Conservation (phyloP, 208 protist species). For the Leishmania aethiopica region DNA sequence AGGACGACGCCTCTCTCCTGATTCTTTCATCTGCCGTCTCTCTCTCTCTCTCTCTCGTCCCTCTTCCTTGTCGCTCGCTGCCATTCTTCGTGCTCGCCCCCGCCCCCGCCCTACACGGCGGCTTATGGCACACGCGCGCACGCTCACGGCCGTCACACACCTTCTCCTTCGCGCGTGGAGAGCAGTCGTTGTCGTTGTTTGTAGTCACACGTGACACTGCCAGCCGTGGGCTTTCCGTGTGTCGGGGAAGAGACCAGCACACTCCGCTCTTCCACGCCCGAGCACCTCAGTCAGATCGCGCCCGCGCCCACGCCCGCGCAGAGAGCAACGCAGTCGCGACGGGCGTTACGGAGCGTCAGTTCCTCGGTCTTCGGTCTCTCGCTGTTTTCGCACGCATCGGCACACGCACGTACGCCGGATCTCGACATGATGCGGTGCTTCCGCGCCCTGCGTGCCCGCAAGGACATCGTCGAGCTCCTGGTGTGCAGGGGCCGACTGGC, state of each 20-base stretch:
- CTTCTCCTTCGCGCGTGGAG: too few species aligned
- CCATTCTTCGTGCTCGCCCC: background rate
- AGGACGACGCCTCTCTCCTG: background rate
- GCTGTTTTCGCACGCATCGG: background rate
- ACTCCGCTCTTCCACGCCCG: background rate
- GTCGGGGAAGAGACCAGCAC: background rate
- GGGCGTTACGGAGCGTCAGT: background rate
- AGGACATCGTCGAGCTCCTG: conserved; percentile 71
- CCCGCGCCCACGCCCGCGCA: background rate
- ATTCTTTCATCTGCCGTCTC: background rate
- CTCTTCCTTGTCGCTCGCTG: background rate
- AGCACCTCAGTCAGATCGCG: background rate
- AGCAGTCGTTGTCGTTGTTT: background rate
- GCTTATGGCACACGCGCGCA: background rate
- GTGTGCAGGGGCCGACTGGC: conserved; percentile 58
- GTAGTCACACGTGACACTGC: background rate
- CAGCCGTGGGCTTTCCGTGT: background rate
- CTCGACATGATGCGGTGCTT: conserved; percentile 27
- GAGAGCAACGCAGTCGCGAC: background rate
- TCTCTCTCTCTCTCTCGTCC: background rate
- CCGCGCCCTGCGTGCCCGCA: conserved; percentile 32
- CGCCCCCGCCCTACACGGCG: background rate
- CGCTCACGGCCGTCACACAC: background rate
- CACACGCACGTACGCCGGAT: conserved; percentile 1
- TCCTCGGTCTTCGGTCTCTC: background rate